phyloP scores from a whole-genome alignment of 1,139 yeast species.

The Sugiyamaella neomexicana region DNA sequence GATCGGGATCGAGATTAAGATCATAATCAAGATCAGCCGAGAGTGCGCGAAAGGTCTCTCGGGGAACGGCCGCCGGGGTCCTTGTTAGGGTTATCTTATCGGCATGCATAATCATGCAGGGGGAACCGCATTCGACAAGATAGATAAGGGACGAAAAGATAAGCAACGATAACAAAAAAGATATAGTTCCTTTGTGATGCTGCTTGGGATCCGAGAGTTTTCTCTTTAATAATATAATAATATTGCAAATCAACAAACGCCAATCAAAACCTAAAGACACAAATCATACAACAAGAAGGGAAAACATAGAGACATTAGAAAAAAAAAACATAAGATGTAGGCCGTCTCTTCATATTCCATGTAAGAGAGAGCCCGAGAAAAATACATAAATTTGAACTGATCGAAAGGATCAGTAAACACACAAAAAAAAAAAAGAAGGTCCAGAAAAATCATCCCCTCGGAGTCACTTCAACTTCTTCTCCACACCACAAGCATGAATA shows the following conservation, averaged over 20 bases:
- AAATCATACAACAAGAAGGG: background rate
- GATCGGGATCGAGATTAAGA: too few species aligned
- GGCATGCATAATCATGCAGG: constrained; percentile 8
- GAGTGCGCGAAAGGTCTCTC: too few species aligned
- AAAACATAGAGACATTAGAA: constrained; percentile 11
- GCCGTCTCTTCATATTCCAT: background rate
- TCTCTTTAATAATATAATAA: background rate
- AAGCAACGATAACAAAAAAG: background rate
- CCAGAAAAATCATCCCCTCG: constrained; percentile 16
- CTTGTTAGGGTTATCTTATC: constrained; percentile 1
- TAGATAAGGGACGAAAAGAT: background rate
- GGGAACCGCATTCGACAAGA: background rate
- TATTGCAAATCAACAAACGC: constrained; percentile 8
- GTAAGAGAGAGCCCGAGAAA: background rate
- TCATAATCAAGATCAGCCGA: too few species aligned
- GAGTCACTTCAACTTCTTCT: constrained; percentile 53
- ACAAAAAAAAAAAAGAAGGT: background rate
- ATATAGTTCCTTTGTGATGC: too few species aligned
- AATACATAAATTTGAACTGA: background rate
- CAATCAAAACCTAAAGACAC: constrained; percentile 7
- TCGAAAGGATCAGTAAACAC: background rate
- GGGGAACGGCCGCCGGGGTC: too few species aligned
- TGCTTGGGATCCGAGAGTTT: background rate
- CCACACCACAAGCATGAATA: constrained; percentile 73
- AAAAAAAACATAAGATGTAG: too few species aligned